Base-by-base conservation (phyloP, 257 asterid genomes). In the Ehretia macrophylla region DNA sequence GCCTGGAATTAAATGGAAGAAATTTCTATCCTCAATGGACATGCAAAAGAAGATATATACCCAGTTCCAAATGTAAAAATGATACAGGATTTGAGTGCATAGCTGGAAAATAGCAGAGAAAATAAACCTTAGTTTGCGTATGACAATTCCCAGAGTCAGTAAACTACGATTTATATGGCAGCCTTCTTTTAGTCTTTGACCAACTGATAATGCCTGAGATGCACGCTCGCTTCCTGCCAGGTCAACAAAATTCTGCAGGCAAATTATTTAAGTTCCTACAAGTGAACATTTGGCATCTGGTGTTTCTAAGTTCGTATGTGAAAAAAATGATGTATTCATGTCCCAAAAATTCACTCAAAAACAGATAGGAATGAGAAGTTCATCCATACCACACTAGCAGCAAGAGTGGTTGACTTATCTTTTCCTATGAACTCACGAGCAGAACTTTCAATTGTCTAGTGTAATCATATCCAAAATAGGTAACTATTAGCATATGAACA, bases 201-300 rank as follows among this genome's bases (percentile, higher is more conserved):
- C 85, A 17, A 59, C 80, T 18, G 80, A 57, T 49, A 48, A 37
- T 10, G 85, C 39, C 18, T 79, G 80, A 56, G 82, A 79, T 51
- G 78, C 68, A 21, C 85, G 75, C 69, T 79, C 85, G 67, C 82
- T 79, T 22, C 85, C 82, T 3, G 82, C 85, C 42, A 79, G 74
- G 72, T 76, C 85, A 38, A 79, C 82, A 70, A 79, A 76, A 62
- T 66, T 76, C 82, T 77, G 64, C 53, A 35, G 20, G 27, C 10
- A 18, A 46, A 59, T 42, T 52, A 52, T 20, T 12, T 20, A 22
- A 20, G n/a, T 52, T 5, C 14, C 57, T 11, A 21, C 16, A 19
- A 13, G 27, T 51, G 11, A 32, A 23, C 10, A 4, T 35, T 3
- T 40, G 27, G 18, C 21, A 32, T 32, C 23, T 32, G 17, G 23